Conservation (phyloP, 73 alveolate genomes). For the Tetrahymena borealis region DNA sequence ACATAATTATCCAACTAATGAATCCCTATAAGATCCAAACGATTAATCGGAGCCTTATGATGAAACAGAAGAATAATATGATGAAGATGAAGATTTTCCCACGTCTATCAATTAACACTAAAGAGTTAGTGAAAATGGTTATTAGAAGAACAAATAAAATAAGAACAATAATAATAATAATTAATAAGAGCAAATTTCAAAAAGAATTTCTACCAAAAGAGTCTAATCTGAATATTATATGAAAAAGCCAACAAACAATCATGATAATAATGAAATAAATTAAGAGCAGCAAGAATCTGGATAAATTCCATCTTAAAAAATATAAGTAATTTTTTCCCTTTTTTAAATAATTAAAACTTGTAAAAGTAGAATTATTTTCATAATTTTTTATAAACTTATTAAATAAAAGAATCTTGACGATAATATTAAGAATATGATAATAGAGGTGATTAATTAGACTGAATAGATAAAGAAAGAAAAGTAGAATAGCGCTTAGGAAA, state of each 20-base stretch:
- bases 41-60: neutral
- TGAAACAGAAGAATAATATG: neutral
- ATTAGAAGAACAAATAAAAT: neutral
- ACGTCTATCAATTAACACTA: too few relatives aligned
- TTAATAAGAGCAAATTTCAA: neutral
- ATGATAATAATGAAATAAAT: neutral
- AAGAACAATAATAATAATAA: neutral
- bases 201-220: neutral
- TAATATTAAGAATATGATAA: neutral
- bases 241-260: neutral
- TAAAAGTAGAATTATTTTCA: too few relatives aligned
- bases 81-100: neutral
- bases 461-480: neutral
- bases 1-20: neutral
- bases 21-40: neutral
- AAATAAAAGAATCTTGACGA: neutral
- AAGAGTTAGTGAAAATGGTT: too few relatives aligned
- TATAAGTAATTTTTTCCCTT: neutral
- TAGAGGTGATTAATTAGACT: neutral
- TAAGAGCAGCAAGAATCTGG: neutral
- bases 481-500: neutral
- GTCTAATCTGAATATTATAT: neutral
- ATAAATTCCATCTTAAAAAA: neutral
- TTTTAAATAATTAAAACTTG: neutral
- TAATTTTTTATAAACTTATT: neutral